Evolutionary conservation across 2,329 filamentous ascomycete species (phyloP), one percentile per base, ranked within the genome.

Genomic region (Fusarium verticillioides): DNA sequence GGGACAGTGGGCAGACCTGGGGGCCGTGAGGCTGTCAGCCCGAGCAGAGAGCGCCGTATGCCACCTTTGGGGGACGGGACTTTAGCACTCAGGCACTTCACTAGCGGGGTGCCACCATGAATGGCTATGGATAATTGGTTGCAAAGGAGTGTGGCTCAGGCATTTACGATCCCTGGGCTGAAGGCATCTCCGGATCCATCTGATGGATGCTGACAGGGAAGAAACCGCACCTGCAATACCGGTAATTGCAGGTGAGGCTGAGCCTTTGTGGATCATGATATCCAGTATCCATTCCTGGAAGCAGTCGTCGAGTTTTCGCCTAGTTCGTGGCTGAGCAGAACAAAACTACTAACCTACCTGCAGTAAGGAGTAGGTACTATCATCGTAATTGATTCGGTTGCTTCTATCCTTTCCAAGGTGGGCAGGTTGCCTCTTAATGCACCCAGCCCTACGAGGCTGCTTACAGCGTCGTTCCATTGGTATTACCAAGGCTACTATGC

Each of bases 171-270:
- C 40, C 36, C 30, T 66, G 50, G 61, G 53, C 43, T 63, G 32
- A 56, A 69, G 65, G 43, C 57, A 63, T 69, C 49, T 40, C 66
- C 59, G 65, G 65, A 43, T 69, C 59, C 65, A 69, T 69, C 43
- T 52, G 34, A 59, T 60, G 62, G 52, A 67, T 61, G 63, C 54
- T 62, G 53, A 60, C 63, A 66, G 50, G 52, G 50, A 58, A 37
- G 39, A 49, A 50, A 61, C 40, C 56, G 16, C 49, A 26, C 47
- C 23, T 66, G 42, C 11, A 66, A 65, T 58, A 36, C 42, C 52
- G 52, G 62, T 43, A 43, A 60, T 54, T 44, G 53, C 43, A 69
- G 58, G 44, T 59, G 66, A 69, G 66, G 66, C 66, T 69, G 66
- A 69, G 66, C 53, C 39, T 39, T 43, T 65, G 66, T 65, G 52